Conservation (phyloP, 192 early-diverging fungal genomes). For the Backusella circina region DNA sequence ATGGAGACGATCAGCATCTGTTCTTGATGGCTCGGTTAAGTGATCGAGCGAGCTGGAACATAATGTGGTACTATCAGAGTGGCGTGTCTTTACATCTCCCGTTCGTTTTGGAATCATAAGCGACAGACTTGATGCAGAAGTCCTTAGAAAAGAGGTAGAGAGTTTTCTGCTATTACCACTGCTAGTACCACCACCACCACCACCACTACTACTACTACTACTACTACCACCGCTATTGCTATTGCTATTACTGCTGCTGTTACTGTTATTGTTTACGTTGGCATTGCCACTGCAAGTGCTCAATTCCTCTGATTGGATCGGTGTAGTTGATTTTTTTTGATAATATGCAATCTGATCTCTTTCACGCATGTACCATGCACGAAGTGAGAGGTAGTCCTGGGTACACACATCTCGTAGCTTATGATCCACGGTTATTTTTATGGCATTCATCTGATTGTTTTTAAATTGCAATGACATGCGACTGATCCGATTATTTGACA, state of each 20-base stretch:
- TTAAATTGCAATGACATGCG: slow-evolving; percentile 26
- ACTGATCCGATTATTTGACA: slow-evolving; percentile 6
- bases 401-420: slow-evolving; percentile 29
- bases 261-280: background rate
- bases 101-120: slow-evolving; percentile 5
- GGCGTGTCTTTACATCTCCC: background rate
- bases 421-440: slow-evolving; percentile 19
- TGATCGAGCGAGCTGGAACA: background rate
- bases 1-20: background rate
- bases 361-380: slow-evolving; percentile 21
- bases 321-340: background rate
- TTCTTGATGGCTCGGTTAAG: background rate
- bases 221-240: background rate
- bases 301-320: background rate
- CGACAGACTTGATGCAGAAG: slow-evolving; percentile 17
- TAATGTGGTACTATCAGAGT: background rate
- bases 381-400: slow-evolving; percentile 22
- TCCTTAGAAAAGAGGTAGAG: slow-evolving; percentile 7
- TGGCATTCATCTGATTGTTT: slow-evolving; percentile 22
- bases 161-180: background rate
- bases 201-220: background rate
- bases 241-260: background rate
- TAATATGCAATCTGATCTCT: slow-evolving; percentile 6
- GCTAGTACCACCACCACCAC: background rate
- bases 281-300: too few species aligned